A percentile compares a stretch with the other conserved stretches of the same genome.
Conservation (phyloP, 495 filamentous ascomycete species). For the Talaromyces wortmannii region DNA sequence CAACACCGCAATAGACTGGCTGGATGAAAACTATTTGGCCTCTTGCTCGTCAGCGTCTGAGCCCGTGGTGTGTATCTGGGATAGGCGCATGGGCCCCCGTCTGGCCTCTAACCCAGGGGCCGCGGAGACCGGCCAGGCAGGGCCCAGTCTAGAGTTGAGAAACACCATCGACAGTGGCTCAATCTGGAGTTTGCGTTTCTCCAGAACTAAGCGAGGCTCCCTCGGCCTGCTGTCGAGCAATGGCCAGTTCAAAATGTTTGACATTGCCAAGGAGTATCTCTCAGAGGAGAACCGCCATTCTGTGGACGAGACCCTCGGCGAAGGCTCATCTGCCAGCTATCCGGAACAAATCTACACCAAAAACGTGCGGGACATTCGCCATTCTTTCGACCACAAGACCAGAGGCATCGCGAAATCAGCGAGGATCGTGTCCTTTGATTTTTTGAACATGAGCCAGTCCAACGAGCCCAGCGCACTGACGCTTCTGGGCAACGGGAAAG, state of each 20-base stretch:
- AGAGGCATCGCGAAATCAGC: conserved; percentile 46
- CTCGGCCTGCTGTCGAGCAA: conserved; percentile 71
- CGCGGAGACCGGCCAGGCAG: conserved; percentile 27
- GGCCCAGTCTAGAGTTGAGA: conserved; percentile 58
- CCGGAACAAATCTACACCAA: conserved; percentile 41
- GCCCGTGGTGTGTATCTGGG: conserved; percentile 77
- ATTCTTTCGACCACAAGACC: conserved; percentile 33
- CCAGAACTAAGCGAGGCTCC: conserved; percentile 61
- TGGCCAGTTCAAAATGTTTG: conserved; percentile 69
- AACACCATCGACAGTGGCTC: conserved; percentile 52
- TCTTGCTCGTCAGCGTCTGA: conserved; percentile 69
- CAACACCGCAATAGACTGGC: conserved; percentile 82
- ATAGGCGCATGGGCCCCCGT: conserved; percentile 61
- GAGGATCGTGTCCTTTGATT: conserved; percentile 81
- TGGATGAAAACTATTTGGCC: conserved; percentile 90
- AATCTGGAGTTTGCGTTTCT: conserved; percentile 78
- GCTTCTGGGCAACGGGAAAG: conserved; percentile 57
- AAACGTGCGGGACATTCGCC: conserved; percentile 37
- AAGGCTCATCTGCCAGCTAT: conserved; percentile 31
- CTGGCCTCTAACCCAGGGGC: conserved; percentile 27
- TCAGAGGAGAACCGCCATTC: conserved; percentile 32
- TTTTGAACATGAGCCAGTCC: conserved; percentile 57
- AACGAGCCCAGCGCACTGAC: conserved; percentile 61
- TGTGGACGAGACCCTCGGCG: conserved; percentile 32
- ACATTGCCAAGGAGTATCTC: conserved; percentile 57